Evolutionary conservation across 2,329 filamentous ascomycete genomes (phyloP).

Genomic region (Diaporthe caulivora): DNA sequence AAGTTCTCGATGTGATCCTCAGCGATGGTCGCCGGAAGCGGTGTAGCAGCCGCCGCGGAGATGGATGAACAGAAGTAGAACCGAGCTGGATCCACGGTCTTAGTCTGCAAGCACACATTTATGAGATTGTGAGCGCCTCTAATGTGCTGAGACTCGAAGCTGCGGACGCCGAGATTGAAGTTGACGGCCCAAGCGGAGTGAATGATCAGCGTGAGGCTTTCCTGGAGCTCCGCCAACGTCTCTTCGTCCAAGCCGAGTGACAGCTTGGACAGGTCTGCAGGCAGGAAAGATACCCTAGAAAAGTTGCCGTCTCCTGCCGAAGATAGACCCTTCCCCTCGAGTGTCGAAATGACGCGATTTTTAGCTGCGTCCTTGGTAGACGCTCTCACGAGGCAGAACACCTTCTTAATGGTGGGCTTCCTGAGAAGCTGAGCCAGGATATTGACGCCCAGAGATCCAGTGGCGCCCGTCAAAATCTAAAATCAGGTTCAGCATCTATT

Average conservation of each 20-base stretch:
- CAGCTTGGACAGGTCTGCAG: not conserved
- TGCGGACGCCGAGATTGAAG: slow-evolving; percentile 35
- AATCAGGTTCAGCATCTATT: not conserved
- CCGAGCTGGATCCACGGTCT: not conserved
- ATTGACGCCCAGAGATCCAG: slow-evolving; percentile 71
- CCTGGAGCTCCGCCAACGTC: not conserved
- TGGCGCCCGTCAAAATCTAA: slow-evolving; percentile 69
- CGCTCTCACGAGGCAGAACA: slow-evolving; percentile 64
- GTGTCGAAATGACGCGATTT: slow-evolving; percentile 47
- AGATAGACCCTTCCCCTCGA: slow-evolving; percentile 38
- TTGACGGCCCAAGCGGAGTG: slow-evolving; percentile 36
- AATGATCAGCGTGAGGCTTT: slow-evolving; percentile 26
- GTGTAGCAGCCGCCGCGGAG: slow-evolving; percentile 51
- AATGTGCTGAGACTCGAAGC: slow-evolving; percentile 36
- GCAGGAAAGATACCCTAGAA: not conserved
- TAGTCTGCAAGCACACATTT: not conserved
- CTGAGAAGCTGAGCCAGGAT: slow-evolving; percentile 69
- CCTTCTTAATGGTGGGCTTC: slow-evolving; percentile 65
- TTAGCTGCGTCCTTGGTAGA: slow-evolving; percentile 49
- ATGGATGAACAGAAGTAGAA: slow-evolving; percentile 35
- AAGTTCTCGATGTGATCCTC: slow-evolving; percentile 52
- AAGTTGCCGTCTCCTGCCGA: not conserved
- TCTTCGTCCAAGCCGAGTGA: slow-evolving; percentile 17
- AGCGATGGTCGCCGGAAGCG: slow-evolving; percentile 49
- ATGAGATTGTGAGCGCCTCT: slow-evolving; percentile 33